Evolutionary conservation across 495 filamentous ascomycete species (phyloP), one percentile per base, ranked within the genome.

Genomic region (Penicillium subrubescens): DNA sequence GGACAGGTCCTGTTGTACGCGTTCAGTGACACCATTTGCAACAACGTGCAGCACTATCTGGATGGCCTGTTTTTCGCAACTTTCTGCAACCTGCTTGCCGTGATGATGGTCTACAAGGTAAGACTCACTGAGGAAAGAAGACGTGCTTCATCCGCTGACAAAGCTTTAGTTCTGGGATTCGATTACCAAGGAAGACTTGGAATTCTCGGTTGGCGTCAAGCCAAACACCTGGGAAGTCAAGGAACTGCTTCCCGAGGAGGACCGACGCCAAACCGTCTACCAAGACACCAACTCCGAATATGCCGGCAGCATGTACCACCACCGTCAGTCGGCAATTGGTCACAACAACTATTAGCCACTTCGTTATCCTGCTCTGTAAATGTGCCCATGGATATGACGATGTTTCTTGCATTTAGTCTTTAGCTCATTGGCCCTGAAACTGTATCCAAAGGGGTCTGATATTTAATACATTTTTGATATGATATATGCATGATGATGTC

Each of bases 51-150:
- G 74, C 95, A 99, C 74, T 99, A 97, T 68, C 73, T 99, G 53
- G 95, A 99, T 72, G 95, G 94, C 0, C 79, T 98, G 39, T 97
- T 99, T 79, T 95, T 99, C 72, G 91, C 93, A 15, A 96, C 94
- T 0, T 89, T 94, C 66, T 94, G 92, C 80, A 98, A 99, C 72
- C 79, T 99, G 35, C 83, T 98, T 11, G 94, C 89, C 2, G 94
- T 98, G 57, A 99, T 99, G 95, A 99, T 99, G 95, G 89, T 98
- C 12, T 99, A 99, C 84, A 99, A 99, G 89, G 92, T 93, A 82
- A 43, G 37, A 12, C 19, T 10, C 37, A n/a, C 25, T 43, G 35
- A 37, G 25, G 25, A 12, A 8, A n/a, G 34, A 35, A 2, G 2
- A 8, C 5, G 17, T 58, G 25, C n/a, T 46, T 50, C 27, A 59